Base-by-base conservation (phyloP, 371 early-diverging fungal species). In the Mycotypha africana region DNA sequence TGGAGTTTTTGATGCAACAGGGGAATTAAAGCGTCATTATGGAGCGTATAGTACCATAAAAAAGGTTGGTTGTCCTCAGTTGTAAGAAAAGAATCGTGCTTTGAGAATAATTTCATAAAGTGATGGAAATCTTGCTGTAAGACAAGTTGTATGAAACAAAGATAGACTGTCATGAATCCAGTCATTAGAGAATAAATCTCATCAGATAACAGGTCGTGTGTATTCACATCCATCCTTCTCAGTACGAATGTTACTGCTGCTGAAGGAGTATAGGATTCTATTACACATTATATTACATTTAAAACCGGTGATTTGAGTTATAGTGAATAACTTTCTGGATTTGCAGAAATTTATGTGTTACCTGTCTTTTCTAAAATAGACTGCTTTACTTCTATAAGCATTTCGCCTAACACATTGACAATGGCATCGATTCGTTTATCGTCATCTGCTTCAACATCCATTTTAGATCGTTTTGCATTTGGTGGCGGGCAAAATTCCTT, bases 251-350 rank as follows among this genome's bases (percentile, higher is more conserved):
- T 85, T 55, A 68, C 65, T 26, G 91, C 82, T 11, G 76, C 65
- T 28, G 89, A 88, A 52, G 84, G 69, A 37, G 93, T 91, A 62
- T 85, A n/a, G 14, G 26, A 20, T 28, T 25, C 20, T 36, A 20
- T n/a, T n/a, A n/a, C n/a, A n/a, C n/a, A n/a, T n/a, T n/a, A n/a
- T n/a, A n/a, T n/a, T n/a, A n/a, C n/a, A n/a, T n/a, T n/a, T n/a
- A n/a, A n/a, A n/a, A n/a, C n/a, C n/a, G n/a, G n/a, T n/a, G n/a
- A n/a, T n/a, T n/a, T n/a, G n/a, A n/a, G n/a, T n/a, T n/a, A n/a
- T n/a, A n/a, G n/a, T n/a, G n/a, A n/a, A n/a, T n/a, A n/a, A n/a
- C n/a, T n/a, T n/a, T n/a, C n/a, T n/a, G n/a, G n/a, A n/a, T n/a
- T n/a, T n/a, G n/a, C n/a, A n/a, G n/a, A n/a, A n/a, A n/a, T n/a